Conservation (phyloP, 2,329 filamentous ascomycete species). For the Pyrenochaeta sp. region DNA sequence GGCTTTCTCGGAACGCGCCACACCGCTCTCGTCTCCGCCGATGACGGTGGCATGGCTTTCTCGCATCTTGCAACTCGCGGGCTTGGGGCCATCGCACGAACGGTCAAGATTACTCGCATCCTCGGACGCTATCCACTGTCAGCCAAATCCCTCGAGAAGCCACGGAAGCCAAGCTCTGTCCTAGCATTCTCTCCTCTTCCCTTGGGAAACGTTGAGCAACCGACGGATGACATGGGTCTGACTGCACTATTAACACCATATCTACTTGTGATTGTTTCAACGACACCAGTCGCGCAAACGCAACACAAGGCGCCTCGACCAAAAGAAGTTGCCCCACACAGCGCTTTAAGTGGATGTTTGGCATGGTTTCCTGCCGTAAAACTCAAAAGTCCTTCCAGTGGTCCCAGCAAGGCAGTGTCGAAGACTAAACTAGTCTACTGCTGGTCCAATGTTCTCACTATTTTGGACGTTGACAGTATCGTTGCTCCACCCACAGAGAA, state of each 20-base stretch:
- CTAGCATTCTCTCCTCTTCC: slow-evolving; percentile 90
- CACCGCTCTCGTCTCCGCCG: slow-evolving; percentile 93
- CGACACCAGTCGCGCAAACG: slow-evolving; percentile 93
- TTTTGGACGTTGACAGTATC: slow-evolving; percentile 82
- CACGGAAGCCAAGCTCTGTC: slow-evolving; percentile 90
- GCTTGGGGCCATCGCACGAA: slow-evolving; percentile 82
- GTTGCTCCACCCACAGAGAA: slow-evolving; percentile 67
- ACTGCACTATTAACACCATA: slow-evolving; percentile 97
- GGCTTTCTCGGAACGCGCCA: slow-evolving; percentile 93
- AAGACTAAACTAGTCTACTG: slow-evolving; percentile 93
- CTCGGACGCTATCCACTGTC: slow-evolving; percentile 87
- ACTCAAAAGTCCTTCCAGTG: slow-evolving; percentile 77
- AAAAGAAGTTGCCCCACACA: slow-evolving; percentile 89
- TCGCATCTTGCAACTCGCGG: slow-evolving; percentile 94
- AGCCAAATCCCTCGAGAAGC: slow-evolving; percentile 67
- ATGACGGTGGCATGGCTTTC: slow-evolving; percentile 96
- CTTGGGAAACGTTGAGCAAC: slow-evolving; percentile 90
- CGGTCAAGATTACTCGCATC: slow-evolving; percentile 88
- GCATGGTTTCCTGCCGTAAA: slow-evolving; percentile 98
- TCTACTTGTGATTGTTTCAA: slow-evolving; percentile 94
- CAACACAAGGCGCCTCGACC: slow-evolving; percentile 93
- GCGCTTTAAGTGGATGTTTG: slow-evolving; percentile 89
- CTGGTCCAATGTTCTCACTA: slow-evolving; percentile 97
- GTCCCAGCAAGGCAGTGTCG: slow-evolving; percentile 73
- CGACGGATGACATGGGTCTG: slow-evolving; percentile 85